These are phyloP conservation scores for Camillea tinctor DNA, from an alignment of 2,329 filamentous ascomycete species.

Conservation along the genomic window DNA sequence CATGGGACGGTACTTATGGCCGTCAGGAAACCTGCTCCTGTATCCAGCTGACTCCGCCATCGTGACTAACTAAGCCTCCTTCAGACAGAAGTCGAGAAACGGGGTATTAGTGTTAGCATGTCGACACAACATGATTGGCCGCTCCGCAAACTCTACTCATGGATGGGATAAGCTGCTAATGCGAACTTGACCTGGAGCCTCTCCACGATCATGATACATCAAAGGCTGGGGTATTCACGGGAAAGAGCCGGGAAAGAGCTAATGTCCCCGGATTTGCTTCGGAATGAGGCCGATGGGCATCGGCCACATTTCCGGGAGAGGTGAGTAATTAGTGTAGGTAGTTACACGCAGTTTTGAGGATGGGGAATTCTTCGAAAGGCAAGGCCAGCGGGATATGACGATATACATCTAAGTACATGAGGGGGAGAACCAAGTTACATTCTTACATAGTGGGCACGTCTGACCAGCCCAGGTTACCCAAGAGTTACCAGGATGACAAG, in stretches of 20 bases:
- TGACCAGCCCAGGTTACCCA: conserved; percentile 1
- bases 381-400: conserved; percentile 8
- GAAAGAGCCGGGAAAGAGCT: conserved; percentile 5
- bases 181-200: conserved; percentile 16
- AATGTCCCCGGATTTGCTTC: conserved; percentile 14
- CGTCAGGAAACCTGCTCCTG: neutral
- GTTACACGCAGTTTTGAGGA: neutral
- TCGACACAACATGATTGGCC: conserved; percentile 22
- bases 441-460: conserved; percentile 1
- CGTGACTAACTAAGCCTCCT: neutral
- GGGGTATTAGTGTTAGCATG: conserved; percentile 11
- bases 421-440: conserved; percentile 5
- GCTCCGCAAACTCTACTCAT: conserved; percentile 24
- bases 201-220: conserved; percentile 19
- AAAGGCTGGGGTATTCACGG: neutral
- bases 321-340: neutral
- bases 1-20: neutral
- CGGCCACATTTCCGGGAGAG: neutral
- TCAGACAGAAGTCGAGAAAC: conserved; percentile 13
- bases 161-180: conserved; percentile 12
- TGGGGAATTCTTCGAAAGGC: neutral
- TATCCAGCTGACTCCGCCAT: neutral
- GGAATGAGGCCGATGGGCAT: neutral
- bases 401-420: conserved; percentile 3
- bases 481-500: conserved; percentile 24